phyloP scores from a whole-genome alignment of 108 stramenopile species.

The Cafeteria roenbergensis region DNA sequence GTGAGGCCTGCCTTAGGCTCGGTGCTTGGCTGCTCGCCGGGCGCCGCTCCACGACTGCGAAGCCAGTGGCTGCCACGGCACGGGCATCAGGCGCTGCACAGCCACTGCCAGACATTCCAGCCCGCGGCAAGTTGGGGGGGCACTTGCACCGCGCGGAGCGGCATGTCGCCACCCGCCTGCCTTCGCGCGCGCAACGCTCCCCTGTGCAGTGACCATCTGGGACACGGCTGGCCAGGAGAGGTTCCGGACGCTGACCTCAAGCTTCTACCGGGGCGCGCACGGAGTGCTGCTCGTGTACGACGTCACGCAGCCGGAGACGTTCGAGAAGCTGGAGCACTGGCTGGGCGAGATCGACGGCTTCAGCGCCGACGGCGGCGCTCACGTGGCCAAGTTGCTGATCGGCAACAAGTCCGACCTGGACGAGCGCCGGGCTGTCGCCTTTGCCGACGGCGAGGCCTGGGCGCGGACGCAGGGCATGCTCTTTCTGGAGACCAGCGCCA shows the following conservation, averaged over 20 bases:
- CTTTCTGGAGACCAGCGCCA: conserved; percentile 24
- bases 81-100: no score
- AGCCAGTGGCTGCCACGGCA: no score
- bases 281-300: conserved; percentile 98
- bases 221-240: conserved; percentile 78
- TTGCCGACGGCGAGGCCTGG: conserved; percentile 15
- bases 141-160: no score
- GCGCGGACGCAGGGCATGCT: conserved; percentile 24
- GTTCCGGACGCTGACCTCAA: conserved; percentile 88
- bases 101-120: no score
- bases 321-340: conserved; percentile 92
- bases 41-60: no score
- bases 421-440: conserved; percentile 22
- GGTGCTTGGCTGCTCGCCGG: no score
- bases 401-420: conserved; percentile 90
- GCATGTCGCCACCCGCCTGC: no score
- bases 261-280: conserved; percentile 95
- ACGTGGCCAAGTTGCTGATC: conserved; percentile 85
- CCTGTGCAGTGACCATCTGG: conserved; percentile 33
- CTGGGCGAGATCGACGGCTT: conserved; percentile 89
- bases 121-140: no score
- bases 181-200: no score
- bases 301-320: conserved; percentile 86
- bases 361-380: conserved; percentile 77
- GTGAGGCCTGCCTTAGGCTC: no score